Evolutionary conservation across 2,329 filamentous ascomycete genomes (phyloP).

Genomic region (Sporothrix brunneoviolacea): DNA sequence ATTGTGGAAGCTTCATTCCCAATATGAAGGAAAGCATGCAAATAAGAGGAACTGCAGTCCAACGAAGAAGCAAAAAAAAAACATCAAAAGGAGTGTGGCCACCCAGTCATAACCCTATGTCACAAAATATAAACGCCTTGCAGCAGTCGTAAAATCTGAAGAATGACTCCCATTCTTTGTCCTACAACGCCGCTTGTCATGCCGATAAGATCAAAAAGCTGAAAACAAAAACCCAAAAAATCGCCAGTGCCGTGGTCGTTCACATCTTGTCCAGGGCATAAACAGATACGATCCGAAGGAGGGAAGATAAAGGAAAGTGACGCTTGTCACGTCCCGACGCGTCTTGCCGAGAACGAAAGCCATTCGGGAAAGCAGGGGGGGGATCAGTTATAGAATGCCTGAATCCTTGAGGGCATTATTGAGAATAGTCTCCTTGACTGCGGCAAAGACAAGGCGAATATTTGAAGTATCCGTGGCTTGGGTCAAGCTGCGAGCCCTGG

Average conservation of each 20-base stretch:
- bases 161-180: background rate
- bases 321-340: too few species aligned
- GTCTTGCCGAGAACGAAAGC: background rate
- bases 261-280: too few species aligned
- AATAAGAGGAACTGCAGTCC: background rate
- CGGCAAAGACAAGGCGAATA: slow-evolving; percentile 93
- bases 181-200: slow-evolving; percentile 7
- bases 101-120: slow-evolving; percentile 1
- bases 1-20: background rate
- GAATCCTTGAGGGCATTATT: slow-evolving; percentile 98
- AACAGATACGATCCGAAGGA: background rate
- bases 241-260: too few species aligned
- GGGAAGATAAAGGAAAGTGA: too few species aligned
- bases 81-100: background rate
- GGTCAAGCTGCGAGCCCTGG: slow-evolving; percentile 60
- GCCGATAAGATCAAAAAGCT: background rate
- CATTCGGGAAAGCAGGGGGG: background rate
- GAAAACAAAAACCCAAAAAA: background rate
- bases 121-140: slow-evolving; percentile 1
- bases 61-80: background rate
- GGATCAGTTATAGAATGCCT: slow-evolving; percentile 68
- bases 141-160: slow-evolving; percentile 2
- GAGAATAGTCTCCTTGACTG: slow-evolving; percentile 96
- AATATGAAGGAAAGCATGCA: background rate
- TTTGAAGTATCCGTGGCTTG: slow-evolving; percentile 99